Evolutionary conservation across 495 filamentous ascomycete species (phyloP), one percentile per base, ranked within the genome.

Genomic region (Podospora tetraspora): DNA sequence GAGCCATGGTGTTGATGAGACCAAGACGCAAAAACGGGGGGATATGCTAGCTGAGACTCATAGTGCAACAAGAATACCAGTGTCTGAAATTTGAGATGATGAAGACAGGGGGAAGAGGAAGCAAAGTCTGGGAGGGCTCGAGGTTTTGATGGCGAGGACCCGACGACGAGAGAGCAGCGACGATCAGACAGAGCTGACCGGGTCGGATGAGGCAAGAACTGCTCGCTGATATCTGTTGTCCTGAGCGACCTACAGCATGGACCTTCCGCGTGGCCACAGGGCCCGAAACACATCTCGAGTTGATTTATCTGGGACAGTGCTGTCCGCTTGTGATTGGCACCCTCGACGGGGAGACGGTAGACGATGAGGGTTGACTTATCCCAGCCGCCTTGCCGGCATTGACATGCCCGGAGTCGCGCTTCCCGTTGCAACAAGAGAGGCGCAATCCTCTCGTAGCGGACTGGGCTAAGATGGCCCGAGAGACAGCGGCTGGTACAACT

Each of bases 371-470:
- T 22, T 61, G 43, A 25, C 37, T 30, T 57, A 52, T 27, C 25
- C 25, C 25, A 61, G 67, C 25, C 62, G n/a, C 64, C 64, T 69
- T 64, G 29, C 62, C 67, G 67, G 67, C 67, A 69, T 69, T 69
- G 67, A 69, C 67, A 27, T 69, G 24, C 52, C 23, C 66, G 66
- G 60, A 63, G 60, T 63, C 59, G 60, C 24, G 21, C 11, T n/a
- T 57, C 66, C 60, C 60, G 60, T 21, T n/a, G 13, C 22, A 43
- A 37, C 56, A 66, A 12, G 25, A 1, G 62, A 16, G 34, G 5
- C 23, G 25, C 22, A 16, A 11, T 21, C 29, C 60, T 21, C 27
- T 21, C 9, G 4, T 11, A 0, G 11, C 16, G 22, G 21, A 5
- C 19, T 52, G 37, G 37, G 12, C 34, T 5, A 0, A 37, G 34